Percentiles rank a stretch among this genome's conserved stretches.
Evolutionary conservation across 1,284 basidiomycete species (phyloP).

Genomic region (Psilocybe mexicana): DNA sequence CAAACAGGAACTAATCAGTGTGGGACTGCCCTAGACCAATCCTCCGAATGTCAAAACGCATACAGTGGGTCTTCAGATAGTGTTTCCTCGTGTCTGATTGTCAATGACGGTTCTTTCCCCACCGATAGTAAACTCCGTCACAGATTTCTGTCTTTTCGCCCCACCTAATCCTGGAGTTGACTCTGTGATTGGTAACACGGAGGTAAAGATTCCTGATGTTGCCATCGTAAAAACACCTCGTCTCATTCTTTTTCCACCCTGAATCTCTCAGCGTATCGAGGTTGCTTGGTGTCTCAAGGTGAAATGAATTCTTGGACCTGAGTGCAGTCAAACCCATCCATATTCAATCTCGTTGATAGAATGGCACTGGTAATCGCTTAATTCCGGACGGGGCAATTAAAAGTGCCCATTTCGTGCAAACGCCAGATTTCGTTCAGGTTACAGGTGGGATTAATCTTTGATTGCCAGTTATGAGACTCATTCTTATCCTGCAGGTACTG

Average conservation of each 20-base stretch:
- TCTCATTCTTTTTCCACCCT: conserved; percentile 9
- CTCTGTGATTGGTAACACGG: conserved; percentile 56
- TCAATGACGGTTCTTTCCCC: conserved; percentile 6
- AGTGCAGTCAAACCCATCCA: conserved; percentile 15
- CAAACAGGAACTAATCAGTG: conserved; percentile 70
- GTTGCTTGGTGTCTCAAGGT: conserved; percentile 72
- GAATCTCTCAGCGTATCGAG: conserved; percentile 50
- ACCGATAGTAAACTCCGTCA: conserved; percentile 55
- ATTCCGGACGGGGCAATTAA: conserved; percentile 76
- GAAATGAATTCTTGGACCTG: conserved; percentile 11
- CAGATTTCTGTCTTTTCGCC: conserved; percentile 56
- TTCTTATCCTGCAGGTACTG: conserved; percentile 41
- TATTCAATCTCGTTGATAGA: conserved; percentile 26
- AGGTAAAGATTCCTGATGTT: conserved; percentile 35
- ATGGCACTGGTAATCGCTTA: conserved; percentile 65
- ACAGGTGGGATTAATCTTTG: conserved; percentile 42
- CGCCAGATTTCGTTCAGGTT: conserved; percentile 71
- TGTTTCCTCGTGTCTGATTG: background rate
- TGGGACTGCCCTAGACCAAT: conserved; percentile 55
- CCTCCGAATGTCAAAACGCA: conserved; percentile 65
- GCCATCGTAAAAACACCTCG: background rate
- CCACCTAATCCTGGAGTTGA: conserved; percentile 57
- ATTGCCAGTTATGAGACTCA: background rate
- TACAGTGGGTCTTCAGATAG: conserved; percentile 43
- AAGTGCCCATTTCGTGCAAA: conserved; percentile 71